phyloP scores from a whole-genome alignment of 148 eudicot genomes.

The Heliamphora exappendiculata region DNA sequence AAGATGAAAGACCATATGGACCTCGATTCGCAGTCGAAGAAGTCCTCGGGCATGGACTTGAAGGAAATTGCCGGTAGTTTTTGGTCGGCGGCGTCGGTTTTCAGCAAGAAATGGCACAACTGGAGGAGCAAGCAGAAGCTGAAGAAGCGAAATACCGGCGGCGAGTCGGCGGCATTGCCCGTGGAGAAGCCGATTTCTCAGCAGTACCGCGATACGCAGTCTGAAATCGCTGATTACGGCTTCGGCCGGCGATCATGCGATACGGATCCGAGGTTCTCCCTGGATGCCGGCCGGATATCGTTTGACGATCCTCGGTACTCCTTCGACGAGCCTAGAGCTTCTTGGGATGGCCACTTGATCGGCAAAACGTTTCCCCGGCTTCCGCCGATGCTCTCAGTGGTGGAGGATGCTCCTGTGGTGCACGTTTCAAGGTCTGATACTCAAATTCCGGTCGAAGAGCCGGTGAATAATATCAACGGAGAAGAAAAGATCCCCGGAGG shows the following conservation, averaged over 20 bases:
- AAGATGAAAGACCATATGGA: constrained; percentile 83
- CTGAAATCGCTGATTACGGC: constrained; percentile 88
- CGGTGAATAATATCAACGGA: constrained; percentile 22
- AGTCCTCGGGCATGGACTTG: no score
- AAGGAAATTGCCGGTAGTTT: constrained; percentile 54
- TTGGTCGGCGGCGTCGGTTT: constrained; percentile 88
- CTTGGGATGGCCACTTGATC: constrained; percentile 83
- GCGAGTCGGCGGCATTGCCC: constrained; percentile 28
- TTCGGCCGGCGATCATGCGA: constrained; percentile 89
- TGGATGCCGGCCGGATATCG: constrained; percentile 69
- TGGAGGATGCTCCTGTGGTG: constrained; percentile 60
- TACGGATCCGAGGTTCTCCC: constrained; percentile 76
- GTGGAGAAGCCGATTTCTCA: constrained; percentile 41
- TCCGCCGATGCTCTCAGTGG: constrained; percentile 75
- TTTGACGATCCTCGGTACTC: constrained; percentile 74
- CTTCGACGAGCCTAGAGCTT: constrained; percentile 90
- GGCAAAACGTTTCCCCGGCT: constrained; percentile 56
- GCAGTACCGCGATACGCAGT: constrained; percentile 74
- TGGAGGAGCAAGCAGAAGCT: constrained; percentile 51
- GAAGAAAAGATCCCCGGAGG: constrained; percentile 58
- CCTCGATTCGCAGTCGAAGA: constrained; percentile 59
- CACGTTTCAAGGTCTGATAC: constrained; percentile 44
- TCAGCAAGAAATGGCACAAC: constrained; percentile 75
- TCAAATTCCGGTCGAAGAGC: constrained; percentile 61
- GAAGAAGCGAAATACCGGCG: constrained; percentile 45